Evolutionary conservation across 306 rosid genomes (phyloP).

Genomic region (Malus fusca): DNA sequence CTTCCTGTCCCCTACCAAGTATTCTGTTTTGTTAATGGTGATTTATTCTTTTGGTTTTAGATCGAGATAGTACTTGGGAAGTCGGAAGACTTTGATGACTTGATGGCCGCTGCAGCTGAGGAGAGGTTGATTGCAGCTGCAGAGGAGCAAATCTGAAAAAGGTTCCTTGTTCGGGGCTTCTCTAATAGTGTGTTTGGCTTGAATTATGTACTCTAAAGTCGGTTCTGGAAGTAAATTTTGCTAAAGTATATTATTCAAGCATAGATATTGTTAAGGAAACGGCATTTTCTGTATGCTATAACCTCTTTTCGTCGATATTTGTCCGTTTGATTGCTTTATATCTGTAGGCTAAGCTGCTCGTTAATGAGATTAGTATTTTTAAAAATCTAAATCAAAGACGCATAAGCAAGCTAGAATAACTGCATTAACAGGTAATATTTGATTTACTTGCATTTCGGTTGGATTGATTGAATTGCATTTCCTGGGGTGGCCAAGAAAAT

Average conservation of each 20-base stretch:
- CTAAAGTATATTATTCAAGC: neutral
- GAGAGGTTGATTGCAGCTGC: constrained; percentile 24
- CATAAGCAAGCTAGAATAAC: neutral
- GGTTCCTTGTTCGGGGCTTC: neutral
- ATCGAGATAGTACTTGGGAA: constrained; percentile 40
- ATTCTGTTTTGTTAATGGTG: neutral
- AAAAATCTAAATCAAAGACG: neutral
- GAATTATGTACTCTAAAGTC: neutral
- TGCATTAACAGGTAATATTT: too few relatives aligned
- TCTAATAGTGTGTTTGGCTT: neutral
- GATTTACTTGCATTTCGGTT: too few relatives aligned
- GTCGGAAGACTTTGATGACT: constrained; percentile 34
- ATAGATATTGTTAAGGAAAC: neutral
- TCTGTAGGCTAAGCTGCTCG: neutral
- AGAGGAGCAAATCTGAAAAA: constrained; percentile 20
- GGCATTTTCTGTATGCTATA: neutral
- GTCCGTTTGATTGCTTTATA: neutral
- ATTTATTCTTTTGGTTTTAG: neutral
- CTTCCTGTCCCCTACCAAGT: neutral
- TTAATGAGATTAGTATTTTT: neutral
- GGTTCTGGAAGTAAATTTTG: neutral
- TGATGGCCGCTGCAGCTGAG: constrained; percentile 48
- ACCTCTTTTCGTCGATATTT: neutral
- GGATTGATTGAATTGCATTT: too few relatives aligned
- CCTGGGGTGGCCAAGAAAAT: too few relatives aligned